These are phyloP conservation scores for Aspergillus arachidicola DNA, from an alignment of 2,329 filamentous ascomycete genomes.

Conservation along the genomic window DNA sequence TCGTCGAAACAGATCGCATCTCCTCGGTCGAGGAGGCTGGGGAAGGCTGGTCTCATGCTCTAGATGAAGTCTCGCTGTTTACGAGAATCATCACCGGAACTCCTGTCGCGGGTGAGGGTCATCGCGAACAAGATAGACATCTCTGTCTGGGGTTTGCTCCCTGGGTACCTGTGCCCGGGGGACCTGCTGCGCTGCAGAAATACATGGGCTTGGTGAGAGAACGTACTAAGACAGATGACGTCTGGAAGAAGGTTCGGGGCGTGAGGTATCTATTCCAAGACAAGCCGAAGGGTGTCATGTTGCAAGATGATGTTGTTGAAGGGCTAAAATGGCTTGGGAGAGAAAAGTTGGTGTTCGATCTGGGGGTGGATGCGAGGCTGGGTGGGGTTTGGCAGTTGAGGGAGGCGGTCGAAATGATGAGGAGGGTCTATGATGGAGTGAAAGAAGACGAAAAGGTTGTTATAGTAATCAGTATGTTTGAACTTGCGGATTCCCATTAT, in stretches of 20 bases:
- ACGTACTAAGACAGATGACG: constrained; percentile 56
- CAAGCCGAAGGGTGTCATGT: constrained; percentile 67
- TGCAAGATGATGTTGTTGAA: constrained; percentile 66
- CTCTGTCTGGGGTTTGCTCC: constrained; percentile 72
- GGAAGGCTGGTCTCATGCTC: constrained; percentile 66
- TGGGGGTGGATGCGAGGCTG: constrained; percentile 80
- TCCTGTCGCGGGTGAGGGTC: constrained; percentile 61
- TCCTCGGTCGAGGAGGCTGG: constrained; percentile 56
- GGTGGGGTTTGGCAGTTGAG: constrained; percentile 74
- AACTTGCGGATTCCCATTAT: background rate
- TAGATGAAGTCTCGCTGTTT: constrained; percentile 73
- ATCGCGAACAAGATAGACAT: constrained; percentile 53
- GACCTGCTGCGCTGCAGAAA: constrained; percentile 58
- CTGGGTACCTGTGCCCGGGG: constrained; percentile 81
- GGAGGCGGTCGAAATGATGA: constrained; percentile 71
- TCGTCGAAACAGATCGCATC: constrained; percentile 79
- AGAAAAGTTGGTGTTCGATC: constrained; percentile 72
- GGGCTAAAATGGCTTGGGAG: constrained; percentile 66
- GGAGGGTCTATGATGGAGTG: constrained; percentile 64
- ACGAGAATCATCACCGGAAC: constrained; percentile 65
- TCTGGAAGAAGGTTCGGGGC: constrained; percentile 71
- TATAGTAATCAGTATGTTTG: constrained; percentile 59
- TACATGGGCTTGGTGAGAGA: constrained; percentile 68
- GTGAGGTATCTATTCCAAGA: constrained; percentile 84
- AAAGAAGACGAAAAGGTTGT: constrained; percentile 58